Evolutionary conservation across 345 rosid genomes (phyloP).

Genomic region (Melastoma malabathricum): DNA sequence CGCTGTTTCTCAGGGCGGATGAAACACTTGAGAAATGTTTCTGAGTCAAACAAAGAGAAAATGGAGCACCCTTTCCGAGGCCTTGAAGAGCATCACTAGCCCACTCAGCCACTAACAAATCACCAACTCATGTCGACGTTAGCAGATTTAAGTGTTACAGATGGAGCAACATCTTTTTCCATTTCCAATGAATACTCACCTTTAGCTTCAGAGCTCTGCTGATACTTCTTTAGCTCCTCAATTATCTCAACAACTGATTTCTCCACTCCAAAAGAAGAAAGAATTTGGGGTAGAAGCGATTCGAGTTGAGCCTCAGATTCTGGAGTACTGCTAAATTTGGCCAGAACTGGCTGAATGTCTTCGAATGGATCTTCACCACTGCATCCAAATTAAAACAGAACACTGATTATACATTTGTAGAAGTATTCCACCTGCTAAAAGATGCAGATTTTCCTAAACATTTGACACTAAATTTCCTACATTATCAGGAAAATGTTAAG

Average conservation of each 20-base stretch:
- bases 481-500: too few relatives aligned
- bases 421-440: too few relatives aligned
- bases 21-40: conserved; percentile 66
- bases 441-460: too few relatives aligned
- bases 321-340: conserved; percentile 40
- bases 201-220: conserved; percentile 44
- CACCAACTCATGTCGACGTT: too few relatives aligned
- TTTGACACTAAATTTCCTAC: too few relatives aligned
- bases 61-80: conserved; percentile 76
- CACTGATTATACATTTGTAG: too few relatives aligned
- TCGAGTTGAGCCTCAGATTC: conserved; percentile 56
- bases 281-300: conserved; percentile 53
- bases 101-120: conserved; percentile 59
- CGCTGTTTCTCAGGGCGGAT: conserved; percentile 43
- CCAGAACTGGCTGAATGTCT: conserved; percentile 40
- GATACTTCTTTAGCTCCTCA: conserved; percentile 57
- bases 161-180: too few relatives aligned
- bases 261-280: conserved; percentile 41
- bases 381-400: conserved; percentile 6
- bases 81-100: conserved; percentile 82
- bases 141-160: too few relatives aligned
- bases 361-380: conserved; percentile 60
- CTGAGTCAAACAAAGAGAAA: conserved; percentile 72
- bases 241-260: conserved; percentile 60
- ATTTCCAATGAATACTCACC: conserved; percentile 20